Base-by-base conservation (phyloP, 2,329 filamentous ascomycete genomes). In the Chaetothyriales sp. region DNA sequence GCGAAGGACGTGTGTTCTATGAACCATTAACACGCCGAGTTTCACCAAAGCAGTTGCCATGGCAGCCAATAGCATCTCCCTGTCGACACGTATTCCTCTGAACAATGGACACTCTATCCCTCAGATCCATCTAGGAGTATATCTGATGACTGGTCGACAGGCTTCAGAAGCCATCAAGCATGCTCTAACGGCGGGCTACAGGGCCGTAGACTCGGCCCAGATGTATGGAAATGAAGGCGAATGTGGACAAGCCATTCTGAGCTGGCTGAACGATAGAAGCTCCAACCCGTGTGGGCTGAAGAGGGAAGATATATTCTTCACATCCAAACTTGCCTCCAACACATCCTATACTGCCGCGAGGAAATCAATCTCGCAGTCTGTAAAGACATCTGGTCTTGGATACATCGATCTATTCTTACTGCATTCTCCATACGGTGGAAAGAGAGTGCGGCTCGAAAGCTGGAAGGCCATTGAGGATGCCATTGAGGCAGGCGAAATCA, bases 391-490 rank as follows among this genome's bases (percentile, higher is more conserved):
- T 20, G 83, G 80, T 0, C 68, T 89, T 28, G 83, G 80, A 0
- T 89, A 89, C 65, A 79, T 90, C 51, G 86, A 92, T 62, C 66
- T 92, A 45, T 89, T 90, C 65, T 70, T 94, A 9, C 71, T 92
- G 51, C 87, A 92, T 63, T 85, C 81, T 47, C 87, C 86, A 0
- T 87, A 87, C 60, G 86, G 86, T 5, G 86, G 86, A 1, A 80
- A 74, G 61, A 67, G 77, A 60, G 81, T 79, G 6, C 74, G 86
- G 4, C 65, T 85, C 49, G 81, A 84, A 40, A 86, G 83, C 62
- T 92, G 86, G 86, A 76, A 71, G 59, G 86, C 86, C 0, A 70
- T 92, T 0, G 82, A 87, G 59, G 86, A 90, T 69, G 85, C 86
- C 0, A 80, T 89, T 28, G 67, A 76, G 4, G 82, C 79, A 1